A percentile compares a stretch with the other conserved stretches of the same genome.
These are phyloP conservation scores for Quaeritorhiza haematococci DNA, from an alignment of 371 early-diverging fungal species.

Conservation along the genomic window DNA sequence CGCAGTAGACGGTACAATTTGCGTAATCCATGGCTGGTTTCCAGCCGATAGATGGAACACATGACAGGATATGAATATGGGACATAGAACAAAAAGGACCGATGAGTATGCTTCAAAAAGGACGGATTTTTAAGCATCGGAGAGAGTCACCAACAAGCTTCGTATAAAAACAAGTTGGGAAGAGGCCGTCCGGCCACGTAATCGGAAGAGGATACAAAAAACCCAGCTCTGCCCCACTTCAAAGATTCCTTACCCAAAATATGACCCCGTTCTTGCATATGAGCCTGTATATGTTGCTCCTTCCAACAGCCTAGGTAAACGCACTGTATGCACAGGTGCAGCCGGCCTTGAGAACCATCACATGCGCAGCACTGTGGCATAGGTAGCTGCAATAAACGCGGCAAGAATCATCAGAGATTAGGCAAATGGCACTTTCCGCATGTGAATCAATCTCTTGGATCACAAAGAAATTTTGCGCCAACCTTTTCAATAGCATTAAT, in stretches of 20 bases:
- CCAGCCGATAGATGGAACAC: background rate
- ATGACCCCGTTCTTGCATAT: constrained; percentile 55
- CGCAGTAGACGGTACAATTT: constrained; percentile 64
- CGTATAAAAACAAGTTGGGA: background rate
- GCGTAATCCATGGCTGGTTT: constrained; percentile 61
- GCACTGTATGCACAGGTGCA: constrained; percentile 77
- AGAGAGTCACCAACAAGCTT: background rate
- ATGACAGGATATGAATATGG: background rate
- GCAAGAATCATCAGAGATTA: background rate
- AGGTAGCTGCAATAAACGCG: constrained; percentile 47
- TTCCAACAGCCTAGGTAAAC: constrained; percentile 62
- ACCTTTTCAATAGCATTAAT: constrained; percentile 27
- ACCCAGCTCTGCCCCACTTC: background rate
- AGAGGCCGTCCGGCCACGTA: background rate
- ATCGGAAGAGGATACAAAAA: background rate
- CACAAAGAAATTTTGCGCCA: background rate
- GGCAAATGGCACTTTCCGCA: background rate
- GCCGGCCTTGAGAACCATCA: constrained; percentile 51
- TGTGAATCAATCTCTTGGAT: no score
- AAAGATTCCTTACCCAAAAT: constrained; percentile 50
- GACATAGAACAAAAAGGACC: background rate
- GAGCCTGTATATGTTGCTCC: constrained; percentile 58
- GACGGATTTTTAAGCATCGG: background rate
- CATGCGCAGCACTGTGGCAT: constrained; percentile 63
- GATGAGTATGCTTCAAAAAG: background rate